Conservation (phyloP, 129 eudicot genomes). For the Centrapalus pauciflorus region DNA sequence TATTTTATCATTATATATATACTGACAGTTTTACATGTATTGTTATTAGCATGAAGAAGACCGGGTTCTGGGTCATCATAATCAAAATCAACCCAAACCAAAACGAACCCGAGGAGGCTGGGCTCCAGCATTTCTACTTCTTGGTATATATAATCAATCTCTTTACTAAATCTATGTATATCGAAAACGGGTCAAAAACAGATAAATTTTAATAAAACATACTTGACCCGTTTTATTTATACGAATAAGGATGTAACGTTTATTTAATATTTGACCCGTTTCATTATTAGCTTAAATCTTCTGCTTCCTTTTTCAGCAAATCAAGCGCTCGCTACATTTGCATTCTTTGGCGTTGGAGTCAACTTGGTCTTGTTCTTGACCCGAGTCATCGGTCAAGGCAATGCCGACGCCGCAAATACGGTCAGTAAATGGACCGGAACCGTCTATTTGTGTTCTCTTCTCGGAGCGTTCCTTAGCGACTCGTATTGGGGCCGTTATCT, state of each 20-base stretch:
- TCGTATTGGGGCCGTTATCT: constrained; percentile 90
- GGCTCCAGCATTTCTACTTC: constrained; percentile 56
- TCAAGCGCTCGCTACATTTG: constrained; percentile 84
- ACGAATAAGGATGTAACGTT: too few species aligned
- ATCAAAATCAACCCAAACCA: background rate
- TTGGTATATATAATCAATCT: constrained; percentile 48
- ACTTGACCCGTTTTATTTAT: too few species aligned
- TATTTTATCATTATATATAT: background rate
- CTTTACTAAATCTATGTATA: background rate
- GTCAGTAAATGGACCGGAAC: constrained; percentile 96
- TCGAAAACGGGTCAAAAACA: too few species aligned
- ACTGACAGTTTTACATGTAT: background rate
- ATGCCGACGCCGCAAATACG: constrained; percentile 79
- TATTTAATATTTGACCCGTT: background rate
- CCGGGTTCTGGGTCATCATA: background rate
- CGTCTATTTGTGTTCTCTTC: constrained; percentile 72
- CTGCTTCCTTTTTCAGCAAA: constrained; percentile 39
- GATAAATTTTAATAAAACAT: too few species aligned
- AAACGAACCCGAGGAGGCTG: constrained; percentile 47
- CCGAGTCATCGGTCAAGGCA: constrained; percentile 71
- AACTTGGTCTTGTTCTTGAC: constrained; percentile 87
- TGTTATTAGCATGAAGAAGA: constrained; percentile 13
- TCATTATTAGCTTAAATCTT: background rate
- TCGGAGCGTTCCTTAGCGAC: constrained; percentile 88
- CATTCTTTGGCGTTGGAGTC: constrained; percentile 92